Conservation (phyloP, 192 early-diverging fungal species). For the Funneliformis mosseae region DNA sequence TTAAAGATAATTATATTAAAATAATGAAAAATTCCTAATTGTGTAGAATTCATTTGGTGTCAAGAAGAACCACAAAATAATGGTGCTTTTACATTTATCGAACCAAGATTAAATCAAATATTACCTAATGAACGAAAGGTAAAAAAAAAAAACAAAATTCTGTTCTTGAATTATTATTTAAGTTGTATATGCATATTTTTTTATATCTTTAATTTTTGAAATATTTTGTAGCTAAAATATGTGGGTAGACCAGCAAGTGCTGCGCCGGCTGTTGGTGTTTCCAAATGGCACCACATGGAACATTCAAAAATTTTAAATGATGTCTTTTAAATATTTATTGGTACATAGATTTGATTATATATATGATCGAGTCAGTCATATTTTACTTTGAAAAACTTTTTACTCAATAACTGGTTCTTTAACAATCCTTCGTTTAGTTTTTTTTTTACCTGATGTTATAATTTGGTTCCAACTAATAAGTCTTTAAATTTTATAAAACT, state of each 20-base stretch:
- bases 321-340: neutral
- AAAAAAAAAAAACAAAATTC: neutral
- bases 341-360: too few species aligned
- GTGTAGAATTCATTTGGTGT: conserved; percentile 70
- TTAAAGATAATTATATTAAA: conserved; percentile 14
- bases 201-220: neutral
- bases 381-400: too few species aligned
- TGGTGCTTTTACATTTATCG: conserved; percentile 86
- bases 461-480: too few species aligned
- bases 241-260: conserved; percentile 74
- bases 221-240: conserved; percentile 57
- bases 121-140: conserved; percentile 58
- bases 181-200: neutral
- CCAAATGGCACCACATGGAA: conserved; percentile 68
- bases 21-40: conserved; percentile 43
- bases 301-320: conserved; percentile 57
- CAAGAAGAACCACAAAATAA: conserved; percentile 96
- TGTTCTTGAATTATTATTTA: neutral
- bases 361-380: too few species aligned
- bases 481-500: too few species aligned
- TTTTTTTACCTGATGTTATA: too few species aligned
- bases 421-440: too few species aligned
- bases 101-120: conserved; percentile 78
- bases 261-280: conserved; percentile 81
- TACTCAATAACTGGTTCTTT: too few species aligned